Percentiles rank a stretch among this genome's conserved stretches.
Conservation (phyloP, 352 stramenopile species). For the Globisporangium takayamanum region DNA sequence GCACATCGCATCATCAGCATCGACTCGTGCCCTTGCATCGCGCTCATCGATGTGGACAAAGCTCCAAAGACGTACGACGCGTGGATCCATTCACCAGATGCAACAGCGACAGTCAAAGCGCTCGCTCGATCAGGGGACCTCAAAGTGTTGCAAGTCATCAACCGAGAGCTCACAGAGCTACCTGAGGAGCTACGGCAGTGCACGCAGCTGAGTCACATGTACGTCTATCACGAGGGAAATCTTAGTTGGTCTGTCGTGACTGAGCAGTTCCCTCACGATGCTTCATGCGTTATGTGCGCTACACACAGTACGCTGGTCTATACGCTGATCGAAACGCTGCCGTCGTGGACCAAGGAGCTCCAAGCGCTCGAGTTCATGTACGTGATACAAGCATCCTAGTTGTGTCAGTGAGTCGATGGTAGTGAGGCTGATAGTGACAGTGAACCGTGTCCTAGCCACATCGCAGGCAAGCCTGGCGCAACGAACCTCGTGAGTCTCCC, state of each 20-base stretch:
- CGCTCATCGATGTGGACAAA: slow-evolving; percentile 24
- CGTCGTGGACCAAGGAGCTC: slow-evolving; percentile 19
- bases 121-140: slow-evolving; percentile 25
- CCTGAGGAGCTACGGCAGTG: slow-evolving; percentile 22
- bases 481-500: slow-evolving; percentile 4
- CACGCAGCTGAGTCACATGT: slow-evolving; percentile 29
- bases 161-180: slow-evolving; percentile 16
- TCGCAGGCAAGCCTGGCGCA: neutral
- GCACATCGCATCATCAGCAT: slow-evolving; percentile 9
- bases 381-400: neutral
- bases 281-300: no score
- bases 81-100: slow-evolving; percentile 20
- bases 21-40: slow-evolving; percentile 24
- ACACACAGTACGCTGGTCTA: slow-evolving; percentile 22
- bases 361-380: slow-evolving; percentile 31
- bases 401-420: no score
- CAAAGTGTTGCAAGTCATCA: slow-evolving; percentile 34
- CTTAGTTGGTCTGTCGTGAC: neutral
- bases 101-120: slow-evolving; percentile 17
- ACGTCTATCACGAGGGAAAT: neutral
- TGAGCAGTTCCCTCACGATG: neutral
- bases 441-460: neutral
- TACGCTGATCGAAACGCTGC: slow-evolving; percentile 11
- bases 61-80: slow-evolving; percentile 17
- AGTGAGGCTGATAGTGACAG: no score